A percentile compares a stretch with the other conserved stretches of the same genome.
These are phyloP conservation scores for Boletus reticuloceps DNA, from an alignment of 768 basidiomycete species.

Conservation along the genomic window DNA sequence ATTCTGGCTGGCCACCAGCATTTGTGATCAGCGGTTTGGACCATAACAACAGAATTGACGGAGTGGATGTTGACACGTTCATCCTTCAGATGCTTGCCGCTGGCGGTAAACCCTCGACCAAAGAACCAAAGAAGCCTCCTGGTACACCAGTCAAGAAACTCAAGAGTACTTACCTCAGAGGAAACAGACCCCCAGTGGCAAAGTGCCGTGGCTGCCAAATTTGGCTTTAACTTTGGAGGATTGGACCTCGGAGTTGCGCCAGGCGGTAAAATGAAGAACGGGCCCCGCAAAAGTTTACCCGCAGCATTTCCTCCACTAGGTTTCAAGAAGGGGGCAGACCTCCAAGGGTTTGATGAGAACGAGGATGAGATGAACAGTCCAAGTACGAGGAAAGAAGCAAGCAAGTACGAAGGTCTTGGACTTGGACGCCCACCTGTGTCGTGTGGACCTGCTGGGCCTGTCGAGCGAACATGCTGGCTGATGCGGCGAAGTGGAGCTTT, in stretches of 20 bases:
- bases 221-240: too few species aligned
- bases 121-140: slow-evolving; percentile 58
- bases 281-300: slow-evolving; percentile 72
- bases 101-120: slow-evolving; percentile 47
- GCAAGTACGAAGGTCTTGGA: slow-evolving; percentile 62
- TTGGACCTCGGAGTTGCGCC: slow-evolving; percentile 35
- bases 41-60: slow-evolving; percentile 31
- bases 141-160: slow-evolving; percentile 81
- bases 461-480: slow-evolving; percentile 55
- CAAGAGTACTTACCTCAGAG: slow-evolving; percentile 55
- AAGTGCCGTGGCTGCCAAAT: too few species aligned
- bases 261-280: slow-evolving; percentile 42
- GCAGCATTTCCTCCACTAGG: slow-evolving; percentile 58
- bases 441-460: slow-evolving; percentile 28
- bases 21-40: slow-evolving; percentile 40
- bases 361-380: slow-evolving; percentile 65
- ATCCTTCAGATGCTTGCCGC: slow-evolving; percentile 66
- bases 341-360: slow-evolving; percentile 55
- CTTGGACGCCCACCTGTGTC: slow-evolving; percentile 52
- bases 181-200: slow-evolving; percentile 41
- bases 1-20: slow-evolving; percentile 64
- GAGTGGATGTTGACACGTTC: slow-evolving; percentile 62
- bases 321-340: slow-evolving; percentile 23
- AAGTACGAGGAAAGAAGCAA: slow-evolving; percentile 47
- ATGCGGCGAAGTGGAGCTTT: slow-evolving; percentile 78